Evolutionary conservation across 139 green algal genomes (phyloP), one percentile per base, ranked within the genome.

Genomic region (Coccomyxa sp.): DNA sequence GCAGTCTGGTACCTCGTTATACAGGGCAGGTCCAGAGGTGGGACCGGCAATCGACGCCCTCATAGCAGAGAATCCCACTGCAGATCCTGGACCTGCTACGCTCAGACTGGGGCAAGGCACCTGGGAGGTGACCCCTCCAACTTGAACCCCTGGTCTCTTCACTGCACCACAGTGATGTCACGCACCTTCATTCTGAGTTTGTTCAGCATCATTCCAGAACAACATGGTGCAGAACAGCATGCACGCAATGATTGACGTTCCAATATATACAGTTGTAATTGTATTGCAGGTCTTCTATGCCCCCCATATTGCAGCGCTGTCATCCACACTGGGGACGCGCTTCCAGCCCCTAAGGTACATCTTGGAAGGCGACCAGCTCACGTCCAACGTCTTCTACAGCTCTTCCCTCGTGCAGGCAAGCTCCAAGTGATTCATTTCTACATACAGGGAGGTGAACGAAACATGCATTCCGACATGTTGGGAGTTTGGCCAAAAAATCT

Each of bases 261-360:
- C 10, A 25, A 11, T 4, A 9, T 71, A 11, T 28, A 28, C 4
- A 31, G 1, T 1, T 3, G n/a, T 16, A 78, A 45, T 10, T 27
- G 21, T 28, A 1, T 16, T 21, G n/a, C 80, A 86, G 82, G 86
- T 91, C 21, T 90, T 92, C 63, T 84, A 90, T 66, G 89, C 88
- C 27, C 89, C 89, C 0, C 89, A 92, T 76, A 90, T 92, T 25
- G 32, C 82, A 23, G 23, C 57, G n/a, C 75, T 92, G 30, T 89
- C 83, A 9, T 76, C 77, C 0, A 58, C 77, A 0, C 23, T 91
- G 63, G 80, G 77, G 25, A 88, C 85, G n/a, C 58, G 57, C 0
- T 91, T 92, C 82, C 12, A 82, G 31, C 84, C 84, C 38, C 89
- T 91, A 71, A 76, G 80, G 38, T 91, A 92, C 81, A 82, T 78